A percentile compares a stretch with the other conserved stretches of the same genome.
These are phyloP conservation scores for Acaromyces ingoldii DNA, from an alignment of 1,284 basidiomycete genomes.

Conservation along the genomic window DNA sequence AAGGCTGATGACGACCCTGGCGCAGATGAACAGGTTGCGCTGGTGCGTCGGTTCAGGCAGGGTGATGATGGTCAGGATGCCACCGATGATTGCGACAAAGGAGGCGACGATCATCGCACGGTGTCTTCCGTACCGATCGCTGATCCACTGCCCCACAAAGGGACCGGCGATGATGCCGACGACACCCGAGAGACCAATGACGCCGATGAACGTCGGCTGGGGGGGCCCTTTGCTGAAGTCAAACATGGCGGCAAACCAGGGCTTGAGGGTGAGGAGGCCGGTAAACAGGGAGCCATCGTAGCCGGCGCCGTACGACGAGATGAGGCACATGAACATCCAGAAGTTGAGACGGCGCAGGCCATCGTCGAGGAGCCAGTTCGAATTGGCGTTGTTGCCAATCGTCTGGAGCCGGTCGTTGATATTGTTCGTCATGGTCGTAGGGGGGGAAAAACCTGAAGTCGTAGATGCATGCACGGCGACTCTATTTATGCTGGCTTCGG, in stretches of 20 bases:
- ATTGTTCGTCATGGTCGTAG: too few relatives aligned
- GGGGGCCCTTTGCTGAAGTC: not conserved
- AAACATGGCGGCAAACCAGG: not conserved
- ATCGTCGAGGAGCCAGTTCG: conserved; percentile 6
- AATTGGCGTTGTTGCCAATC: not conserved
- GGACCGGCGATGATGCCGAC: conserved; percentile 4
- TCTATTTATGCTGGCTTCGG: too few relatives aligned
- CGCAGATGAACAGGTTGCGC: conserved; percentile 2
- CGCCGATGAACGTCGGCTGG: not conserved
- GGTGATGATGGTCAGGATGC: conserved; percentile 1
- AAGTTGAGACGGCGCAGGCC: conserved; percentile 8
- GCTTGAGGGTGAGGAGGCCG: conserved; percentile 5
- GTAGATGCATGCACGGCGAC: too few relatives aligned
- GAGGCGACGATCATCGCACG: not conserved
- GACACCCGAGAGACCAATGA: not conserved
- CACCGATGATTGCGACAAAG: conserved; percentile 1
- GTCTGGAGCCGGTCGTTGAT: too few relatives aligned
- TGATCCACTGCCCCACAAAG: not conserved
- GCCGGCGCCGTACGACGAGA: conserved; percentile 5
- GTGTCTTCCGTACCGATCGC: conserved; percentile 2
- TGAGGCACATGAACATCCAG: conserved; percentile 8
- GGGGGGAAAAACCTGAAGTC: too few relatives aligned
- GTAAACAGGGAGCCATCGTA: conserved; percentile 11
- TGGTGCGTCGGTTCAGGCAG: not conserved
- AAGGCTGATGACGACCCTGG: conserved; percentile 3